Evolutionary conservation across 768 basidiomycete genomes (phyloP).

Genomic region (Leccinum disarticulatum): DNA sequence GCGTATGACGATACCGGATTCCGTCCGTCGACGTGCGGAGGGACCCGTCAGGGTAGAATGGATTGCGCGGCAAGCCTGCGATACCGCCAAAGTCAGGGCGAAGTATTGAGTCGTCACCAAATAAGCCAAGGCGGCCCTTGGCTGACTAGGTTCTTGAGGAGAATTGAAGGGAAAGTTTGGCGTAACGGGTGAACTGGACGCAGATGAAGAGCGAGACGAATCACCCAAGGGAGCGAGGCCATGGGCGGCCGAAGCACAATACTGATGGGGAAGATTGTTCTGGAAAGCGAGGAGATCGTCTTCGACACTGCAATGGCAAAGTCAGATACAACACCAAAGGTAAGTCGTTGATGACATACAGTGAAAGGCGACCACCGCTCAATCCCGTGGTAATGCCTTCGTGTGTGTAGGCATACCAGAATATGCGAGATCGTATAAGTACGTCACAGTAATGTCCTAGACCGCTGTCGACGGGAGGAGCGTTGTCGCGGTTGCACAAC

Average conservation of each 20-base stretch:
- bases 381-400: constrained; percentile 84
- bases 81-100: constrained; percentile 71
- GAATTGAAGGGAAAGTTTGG: constrained; percentile 27
- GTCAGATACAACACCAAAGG: constrained; percentile 4
- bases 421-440: constrained; percentile 71
- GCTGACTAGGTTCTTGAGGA: constrained; percentile 26
- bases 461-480: constrained; percentile 48
- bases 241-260: constrained; percentile 27
- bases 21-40: constrained; percentile 59
- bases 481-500: constrained; percentile 57
- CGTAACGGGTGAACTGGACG: constrained; percentile 21
- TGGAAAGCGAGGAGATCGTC: constrained; percentile 80
- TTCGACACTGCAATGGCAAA: constrained; percentile 47
- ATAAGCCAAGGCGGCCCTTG: constrained; percentile 43
- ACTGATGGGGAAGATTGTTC: constrained; percentile 50
- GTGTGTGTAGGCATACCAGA: constrained; percentile 87
- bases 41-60: constrained; percentile 78
- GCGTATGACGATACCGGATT: constrained; percentile 54
- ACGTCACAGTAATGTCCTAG: constrained; percentile 57
- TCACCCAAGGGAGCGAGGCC: constrained; percentile 34
- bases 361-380: constrained; percentile 76
- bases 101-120: constrained; percentile 59
- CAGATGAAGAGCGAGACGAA: constrained; percentile 37
- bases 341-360: constrained; percentile 50
- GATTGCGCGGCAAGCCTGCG: constrained; percentile 73